A percentile compares a stretch with the other conserved stretches of the same genome.
These are phyloP conservation scores for Boletus albobrunnescens DNA, from an alignment of 1,284 basidiomycete species.

Conservation along the genomic window DNA sequence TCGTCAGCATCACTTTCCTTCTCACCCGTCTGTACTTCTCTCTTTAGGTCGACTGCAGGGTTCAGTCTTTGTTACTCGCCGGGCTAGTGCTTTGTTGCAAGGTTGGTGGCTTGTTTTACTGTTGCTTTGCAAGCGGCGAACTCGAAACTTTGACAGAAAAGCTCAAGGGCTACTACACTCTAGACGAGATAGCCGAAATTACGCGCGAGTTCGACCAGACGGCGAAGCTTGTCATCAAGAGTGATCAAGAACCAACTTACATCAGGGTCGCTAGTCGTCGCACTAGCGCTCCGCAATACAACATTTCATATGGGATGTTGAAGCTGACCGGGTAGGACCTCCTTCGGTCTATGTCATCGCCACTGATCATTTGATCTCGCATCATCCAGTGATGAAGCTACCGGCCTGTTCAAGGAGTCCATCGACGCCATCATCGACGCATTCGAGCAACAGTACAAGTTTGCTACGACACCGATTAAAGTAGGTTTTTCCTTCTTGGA, in stretches of 20 bases:
- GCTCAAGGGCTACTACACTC: slow-evolving; percentile 16
- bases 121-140: too few relatives aligned
- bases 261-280: slow-evolving; percentile 5
- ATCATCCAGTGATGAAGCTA: slow-evolving; percentile 39
- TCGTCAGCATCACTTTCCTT: not conserved
- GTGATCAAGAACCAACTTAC: slow-evolving; percentile 8
- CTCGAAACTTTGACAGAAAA: not conserved
- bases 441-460: slow-evolving; percentile 30
- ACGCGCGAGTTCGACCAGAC: slow-evolving; percentile 11
- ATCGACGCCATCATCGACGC: slow-evolving; percentile 23
- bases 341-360: not conserved
- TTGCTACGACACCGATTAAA: slow-evolving; percentile 23
- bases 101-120: not conserved
- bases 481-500: slow-evolving; percentile 19
- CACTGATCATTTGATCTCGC: slow-evolving; percentile 19
- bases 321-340: slow-evolving; percentile 13
- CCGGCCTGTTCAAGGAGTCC: slow-evolving; percentile 42
- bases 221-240: slow-evolving; percentile 8
- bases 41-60: not conserved
- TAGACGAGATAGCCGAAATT: slow-evolving; percentile 8
- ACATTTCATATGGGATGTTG: slow-evolving; percentile 7
- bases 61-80: not conserved
- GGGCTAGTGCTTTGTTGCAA: not conserved
- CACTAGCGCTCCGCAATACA: not conserved
- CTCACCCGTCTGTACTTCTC: not conserved